These are phyloP conservation scores for Leucosporidium scottii DNA, from an alignment of 768 basidiomycete species.

Conservation along the genomic window DNA sequence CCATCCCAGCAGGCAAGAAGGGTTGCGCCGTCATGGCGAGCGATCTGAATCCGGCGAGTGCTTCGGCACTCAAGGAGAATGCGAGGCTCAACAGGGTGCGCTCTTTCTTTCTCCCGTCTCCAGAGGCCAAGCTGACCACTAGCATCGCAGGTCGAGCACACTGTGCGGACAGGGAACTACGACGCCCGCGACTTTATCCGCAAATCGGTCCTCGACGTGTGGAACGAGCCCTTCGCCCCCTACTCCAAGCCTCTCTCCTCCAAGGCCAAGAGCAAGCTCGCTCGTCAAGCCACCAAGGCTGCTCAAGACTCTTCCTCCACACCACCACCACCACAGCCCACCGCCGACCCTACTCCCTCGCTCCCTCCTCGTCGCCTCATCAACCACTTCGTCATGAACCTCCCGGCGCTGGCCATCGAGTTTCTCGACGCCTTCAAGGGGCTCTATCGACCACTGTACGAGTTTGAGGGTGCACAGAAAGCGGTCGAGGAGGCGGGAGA, in stretches of 20 bases:
- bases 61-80: constrained; percentile 67
- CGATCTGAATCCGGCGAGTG: constrained; percentile 85
- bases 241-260: constrained; percentile 16
- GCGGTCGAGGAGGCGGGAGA: constrained; percentile 33
- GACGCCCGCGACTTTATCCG: constrained; percentile 86
- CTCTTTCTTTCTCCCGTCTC: constrained; percentile 5
- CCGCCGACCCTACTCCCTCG: background rate
- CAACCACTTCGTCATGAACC: constrained; percentile 90
- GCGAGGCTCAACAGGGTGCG: constrained; percentile 67
- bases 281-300: constrained; percentile 4
- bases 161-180: constrained; percentile 65
- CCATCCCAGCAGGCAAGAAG: constrained; percentile 83
- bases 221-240: constrained; percentile 61
- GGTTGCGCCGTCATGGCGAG: constrained; percentile 77
- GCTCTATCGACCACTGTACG: constrained; percentile 50
- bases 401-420: constrained; percentile 81
- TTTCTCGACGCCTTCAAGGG: constrained; percentile 87
- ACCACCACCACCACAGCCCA: background rate
- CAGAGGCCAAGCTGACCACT: background rate
- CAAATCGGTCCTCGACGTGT: constrained; percentile 50
- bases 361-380: constrained; percentile 52
- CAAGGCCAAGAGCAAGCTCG: constrained; percentile 20
- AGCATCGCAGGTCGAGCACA: constrained; percentile 55
- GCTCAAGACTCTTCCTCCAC: background rate
- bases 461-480: constrained; percentile 16